Conservation (phyloP, 2,329 filamentous ascomycete genomes). For the Cryphonectria nitschkei region DNA sequence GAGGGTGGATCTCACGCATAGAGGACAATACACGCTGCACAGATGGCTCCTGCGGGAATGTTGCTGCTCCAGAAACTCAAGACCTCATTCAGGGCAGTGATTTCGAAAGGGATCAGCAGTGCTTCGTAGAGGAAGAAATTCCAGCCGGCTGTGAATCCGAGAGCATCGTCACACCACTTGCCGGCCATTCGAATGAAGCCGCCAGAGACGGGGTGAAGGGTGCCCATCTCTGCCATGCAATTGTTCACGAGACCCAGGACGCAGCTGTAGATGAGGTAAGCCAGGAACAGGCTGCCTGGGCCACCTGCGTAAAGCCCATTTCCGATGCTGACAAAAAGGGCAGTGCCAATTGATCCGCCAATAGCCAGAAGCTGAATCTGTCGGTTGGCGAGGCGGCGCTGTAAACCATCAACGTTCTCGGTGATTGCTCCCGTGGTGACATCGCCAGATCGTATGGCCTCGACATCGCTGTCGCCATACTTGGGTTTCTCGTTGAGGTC, state of each 20-base stretch:
- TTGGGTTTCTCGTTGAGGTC: slow-evolving; percentile 23
- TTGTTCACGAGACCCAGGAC: slow-evolving; percentile 67
- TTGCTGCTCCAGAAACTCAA: slow-evolving; percentile 51
- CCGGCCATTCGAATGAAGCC: slow-evolving; percentile 68
- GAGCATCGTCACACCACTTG: slow-evolving; percentile 67
- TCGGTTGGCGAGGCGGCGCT: slow-evolving; percentile 56
- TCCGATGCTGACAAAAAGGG: slow-evolving; percentile 66
- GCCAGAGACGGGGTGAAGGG: slow-evolving; percentile 64
- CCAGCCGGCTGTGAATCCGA: slow-evolving; percentile 59
- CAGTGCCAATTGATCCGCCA: slow-evolving; percentile 61
- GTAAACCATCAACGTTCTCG: slow-evolving; percentile 36
- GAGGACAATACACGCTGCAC: slow-evolving; percentile 56
- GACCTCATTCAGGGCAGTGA: slow-evolving; percentile 45
- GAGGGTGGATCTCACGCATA: slow-evolving; percentile 54
- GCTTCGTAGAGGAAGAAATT: slow-evolving; percentile 50
- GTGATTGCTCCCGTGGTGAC: slow-evolving; percentile 15
- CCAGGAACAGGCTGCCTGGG: slow-evolving; percentile 58
- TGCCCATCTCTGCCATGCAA: slow-evolving; percentile 66
- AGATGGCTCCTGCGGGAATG: slow-evolving; percentile 54
- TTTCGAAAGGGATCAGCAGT: slow-evolving; percentile 46
- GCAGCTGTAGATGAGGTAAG: slow-evolving; percentile 58
- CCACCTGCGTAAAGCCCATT: slow-evolving; percentile 52
- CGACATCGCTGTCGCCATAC: slow-evolving; percentile 22
- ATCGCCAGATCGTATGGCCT: slow-evolving; percentile 15
- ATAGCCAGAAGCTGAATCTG: slow-evolving; percentile 64